A percentile compares a stretch with the other conserved stretches of the same genome.
These are phyloP conservation scores for Chlamydomonas asymmetrica DNA, from an alignment of 139 green algal species.

Conservation along the genomic window DNA sequence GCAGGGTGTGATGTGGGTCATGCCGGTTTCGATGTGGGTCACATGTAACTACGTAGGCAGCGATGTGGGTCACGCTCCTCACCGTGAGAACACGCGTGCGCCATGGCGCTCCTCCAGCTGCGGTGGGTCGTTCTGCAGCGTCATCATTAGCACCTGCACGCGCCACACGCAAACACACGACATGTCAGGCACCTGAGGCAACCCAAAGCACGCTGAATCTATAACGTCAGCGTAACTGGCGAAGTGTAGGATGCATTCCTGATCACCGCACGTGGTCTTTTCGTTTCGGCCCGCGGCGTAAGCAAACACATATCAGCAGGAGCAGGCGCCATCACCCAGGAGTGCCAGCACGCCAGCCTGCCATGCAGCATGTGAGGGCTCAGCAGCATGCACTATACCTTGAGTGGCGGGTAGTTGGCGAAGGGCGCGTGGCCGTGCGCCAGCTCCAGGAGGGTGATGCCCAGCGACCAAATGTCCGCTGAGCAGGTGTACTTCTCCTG, in stretches of 20 bases:
- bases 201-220: no score
- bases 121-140: slow-evolving; percentile 26
- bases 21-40: no score
- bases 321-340: neutral
- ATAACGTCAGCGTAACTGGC: no score
- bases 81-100: neutral
- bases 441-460: slow-evolving; percentile 97
- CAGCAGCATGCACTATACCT: slow-evolving; percentile 75
- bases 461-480: slow-evolving; percentile 97
- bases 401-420: slow-evolving; percentile 93
- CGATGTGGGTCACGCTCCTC: no score
- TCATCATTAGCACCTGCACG: slow-evolving; percentile 31
- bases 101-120: slow-evolving; percentile 26
- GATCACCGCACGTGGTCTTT: no score
- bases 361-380: neutral
- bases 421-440: slow-evolving; percentile 98
- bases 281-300: no score
- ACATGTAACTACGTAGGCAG: no score
- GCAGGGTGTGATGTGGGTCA: no score
- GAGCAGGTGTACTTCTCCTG: slow-evolving; percentile 61
- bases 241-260: no score
- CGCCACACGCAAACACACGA: no score
- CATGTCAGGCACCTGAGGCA: no score
- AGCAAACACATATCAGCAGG: no score
- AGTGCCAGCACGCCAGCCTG: neutral